A percentile compares a stretch with the other conserved stretches of the same genome.
Conservation (phyloP, 345 rosid species). For the Dipteronia dyeriana region DNA sequence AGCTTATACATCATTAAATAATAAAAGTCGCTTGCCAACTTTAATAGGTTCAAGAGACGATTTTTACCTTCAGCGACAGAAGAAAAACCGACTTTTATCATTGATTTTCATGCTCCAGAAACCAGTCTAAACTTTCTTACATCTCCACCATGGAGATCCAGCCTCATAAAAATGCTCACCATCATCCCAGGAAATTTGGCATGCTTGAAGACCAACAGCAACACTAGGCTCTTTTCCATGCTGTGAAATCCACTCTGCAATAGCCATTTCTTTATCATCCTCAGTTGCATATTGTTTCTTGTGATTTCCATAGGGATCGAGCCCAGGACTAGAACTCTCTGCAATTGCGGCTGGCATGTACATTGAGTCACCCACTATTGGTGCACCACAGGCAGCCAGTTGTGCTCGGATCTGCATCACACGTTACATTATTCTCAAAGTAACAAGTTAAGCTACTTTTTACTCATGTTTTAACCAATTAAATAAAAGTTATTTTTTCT, state of each 20-base stretch:
- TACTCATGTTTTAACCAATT: background rate
- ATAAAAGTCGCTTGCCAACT: background rate
- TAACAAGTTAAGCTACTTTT: background rate
- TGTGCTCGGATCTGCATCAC: slow-evolving; percentile 79
- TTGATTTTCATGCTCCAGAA: slow-evolving; percentile 6
- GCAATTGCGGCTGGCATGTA: slow-evolving; percentile 89
- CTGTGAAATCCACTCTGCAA: slow-evolving; percentile 59
- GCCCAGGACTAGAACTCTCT: slow-evolving; percentile 55
- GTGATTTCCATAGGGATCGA: slow-evolving; percentile 71
- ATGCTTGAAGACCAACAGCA: slow-evolving; percentile 90
- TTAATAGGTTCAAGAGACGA: background rate
- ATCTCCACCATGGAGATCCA: slow-evolving; percentile 89
- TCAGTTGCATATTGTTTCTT: slow-evolving; percentile 35
- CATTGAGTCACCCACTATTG: slow-evolving; percentile 87
- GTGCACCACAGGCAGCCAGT: slow-evolving; percentile 86
- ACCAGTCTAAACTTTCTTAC: slow-evolving; percentile 12
- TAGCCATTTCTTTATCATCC: slow-evolving; percentile 52
- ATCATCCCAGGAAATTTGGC: slow-evolving; percentile 86
- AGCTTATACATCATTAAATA: background rate
- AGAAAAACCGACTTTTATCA: background rate
- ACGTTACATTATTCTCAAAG: slow-evolving; percentile 3
- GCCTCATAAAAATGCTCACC: slow-evolving; percentile 68
- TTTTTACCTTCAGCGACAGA: background rate
- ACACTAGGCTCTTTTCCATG: slow-evolving; percentile 82
- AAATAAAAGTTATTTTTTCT: background rate